A percentile compares a stretch with the other conserved stretches of the same genome.
phyloP scores from a whole-genome alignment of 2,329 filamentous ascomycete genomes.

The Arthrobotrys pseudoclavata region DNA sequence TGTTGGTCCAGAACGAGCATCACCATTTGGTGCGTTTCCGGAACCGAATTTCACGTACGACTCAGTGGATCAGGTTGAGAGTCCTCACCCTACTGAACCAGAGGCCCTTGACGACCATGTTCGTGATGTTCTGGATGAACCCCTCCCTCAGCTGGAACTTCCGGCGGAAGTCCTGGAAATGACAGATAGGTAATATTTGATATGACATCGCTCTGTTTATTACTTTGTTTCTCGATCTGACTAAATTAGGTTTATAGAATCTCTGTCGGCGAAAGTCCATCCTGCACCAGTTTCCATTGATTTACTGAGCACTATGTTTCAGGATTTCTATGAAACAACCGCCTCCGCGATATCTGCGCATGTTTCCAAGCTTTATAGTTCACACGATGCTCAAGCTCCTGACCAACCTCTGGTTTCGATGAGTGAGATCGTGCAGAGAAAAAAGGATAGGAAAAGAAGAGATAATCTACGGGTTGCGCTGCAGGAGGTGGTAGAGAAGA shows the following conservation, averaged over 20 bases:
- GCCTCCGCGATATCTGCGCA: slow-evolving; percentile 67
- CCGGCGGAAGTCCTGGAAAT: slow-evolving; percentile 93
- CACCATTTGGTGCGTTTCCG: slow-evolving; percentile 53
- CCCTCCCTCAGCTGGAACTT: slow-evolving; percentile 79
- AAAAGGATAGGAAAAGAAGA: slow-evolving; percentile 80
- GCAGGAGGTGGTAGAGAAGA: slow-evolving; percentile 91
- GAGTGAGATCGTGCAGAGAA: slow-evolving; percentile 83
- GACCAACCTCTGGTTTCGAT: slow-evolving; percentile 91
- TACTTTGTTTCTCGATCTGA: slow-evolving; percentile 60
- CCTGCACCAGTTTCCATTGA: slow-evolving; percentile 86
- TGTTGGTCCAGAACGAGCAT: slow-evolving; percentile 34
- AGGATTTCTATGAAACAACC: slow-evolving; percentile 90
- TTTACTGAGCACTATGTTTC: slow-evolving; percentile 85
- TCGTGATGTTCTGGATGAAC: slow-evolving; percentile 43
- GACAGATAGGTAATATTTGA: slow-evolving; percentile 78
- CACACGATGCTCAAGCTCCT: slow-evolving; percentile 64
- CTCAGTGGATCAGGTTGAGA: slow-evolving; percentile 51
- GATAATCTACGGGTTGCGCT: slow-evolving; percentile 82
- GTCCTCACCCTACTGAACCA: background rate
- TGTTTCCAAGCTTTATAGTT: slow-evolving; percentile 65
- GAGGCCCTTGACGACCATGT: slow-evolving; percentile 17
- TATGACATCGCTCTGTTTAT: slow-evolving; percentile 19
- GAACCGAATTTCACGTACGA: slow-evolving; percentile 35
- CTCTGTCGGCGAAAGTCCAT: slow-evolving; percentile 87
- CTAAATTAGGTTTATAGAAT: slow-evolving; percentile 83